Evolutionary conservation across 179 eudicot species (phyloP).

Genomic region (Spergularia azorica): DNA sequence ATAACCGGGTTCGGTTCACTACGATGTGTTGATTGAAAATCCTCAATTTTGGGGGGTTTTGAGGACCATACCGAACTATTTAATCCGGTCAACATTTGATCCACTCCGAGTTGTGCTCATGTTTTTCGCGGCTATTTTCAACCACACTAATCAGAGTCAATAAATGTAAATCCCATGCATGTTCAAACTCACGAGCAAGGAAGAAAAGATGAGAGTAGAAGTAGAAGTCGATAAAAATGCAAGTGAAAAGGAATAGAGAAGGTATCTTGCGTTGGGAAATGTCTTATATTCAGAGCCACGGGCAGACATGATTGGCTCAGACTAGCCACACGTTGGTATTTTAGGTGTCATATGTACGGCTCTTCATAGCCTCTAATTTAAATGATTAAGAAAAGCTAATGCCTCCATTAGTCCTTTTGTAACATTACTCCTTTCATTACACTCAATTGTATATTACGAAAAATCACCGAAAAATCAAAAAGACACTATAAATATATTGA

Average conservation of each 20-base stretch:
- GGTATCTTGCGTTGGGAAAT: background rate
- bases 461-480: too few species aligned
- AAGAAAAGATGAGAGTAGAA: background rate
- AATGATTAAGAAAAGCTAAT: background rate
- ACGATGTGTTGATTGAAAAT: too few species aligned
- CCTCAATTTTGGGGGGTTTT: too few species aligned
- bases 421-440: too few species aligned
- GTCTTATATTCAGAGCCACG: background rate
- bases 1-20: too few species aligned
- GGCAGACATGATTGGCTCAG: background rate
- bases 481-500: too few species aligned
- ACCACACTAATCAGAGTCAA: background rate
- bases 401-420: too few species aligned
- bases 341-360: background rate
- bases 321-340: constrained; percentile 1
- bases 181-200: constrained; percentile 25
- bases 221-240: background rate
- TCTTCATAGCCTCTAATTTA: background rate
- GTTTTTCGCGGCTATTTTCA: too few species aligned
- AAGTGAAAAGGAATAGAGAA: background rate
- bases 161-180: background rate
- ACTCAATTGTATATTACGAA: too few species aligned
- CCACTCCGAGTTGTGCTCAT: too few species aligned
- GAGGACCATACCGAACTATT: too few species aligned
- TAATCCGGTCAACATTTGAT: too few species aligned